These are phyloP conservation scores for Austroboletus novae-zelandiae DNA, from an alignment of 1,284 basidiomycete genomes.

Conservation along the genomic window DNA sequence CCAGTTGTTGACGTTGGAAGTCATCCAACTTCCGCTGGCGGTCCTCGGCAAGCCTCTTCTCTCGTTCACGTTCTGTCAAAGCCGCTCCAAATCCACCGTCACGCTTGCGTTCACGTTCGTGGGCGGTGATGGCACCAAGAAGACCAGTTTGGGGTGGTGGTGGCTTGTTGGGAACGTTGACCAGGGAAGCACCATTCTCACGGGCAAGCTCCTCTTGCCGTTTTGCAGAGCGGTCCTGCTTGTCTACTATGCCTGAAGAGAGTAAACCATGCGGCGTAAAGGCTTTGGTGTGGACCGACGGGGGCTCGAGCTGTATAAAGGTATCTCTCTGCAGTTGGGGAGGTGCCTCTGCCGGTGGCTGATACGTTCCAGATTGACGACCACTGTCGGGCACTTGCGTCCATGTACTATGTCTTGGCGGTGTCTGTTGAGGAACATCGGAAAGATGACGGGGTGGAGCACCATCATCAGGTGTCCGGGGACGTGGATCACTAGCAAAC, in stretches of 20 bases:
- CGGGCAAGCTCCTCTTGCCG: slow-evolving; percentile 91
- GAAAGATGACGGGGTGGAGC: slow-evolving; percentile 47
- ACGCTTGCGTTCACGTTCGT: slow-evolving; percentile 91
- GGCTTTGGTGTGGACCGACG: slow-evolving; percentile 76
- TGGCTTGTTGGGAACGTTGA: slow-evolving; percentile 93
- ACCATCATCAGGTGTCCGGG: slow-evolving; percentile 40
- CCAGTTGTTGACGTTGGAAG: slow-evolving; percentile 83
- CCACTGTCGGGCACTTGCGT: slow-evolving; percentile 81
- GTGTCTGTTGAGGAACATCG: slow-evolving; percentile 45
- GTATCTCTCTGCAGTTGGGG: slow-evolving; percentile 53
- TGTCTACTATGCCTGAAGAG: slow-evolving; percentile 93
- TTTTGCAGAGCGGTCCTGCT: slow-evolving; percentile 93
- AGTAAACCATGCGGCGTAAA: slow-evolving; percentile 94
- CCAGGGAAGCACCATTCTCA: slow-evolving; percentile 84
- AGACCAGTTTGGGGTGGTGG: slow-evolving; percentile 95
- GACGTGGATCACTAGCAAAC: slow-evolving; percentile 45
- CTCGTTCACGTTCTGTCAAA: slow-evolving; percentile 92
- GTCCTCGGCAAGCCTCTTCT: slow-evolving; percentile 87
- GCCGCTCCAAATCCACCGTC: slow-evolving; percentile 94
- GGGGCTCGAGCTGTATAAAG: slow-evolving; percentile 80
- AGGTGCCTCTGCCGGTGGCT: slow-evolving; percentile 33
- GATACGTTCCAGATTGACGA: slow-evolving; percentile 42
- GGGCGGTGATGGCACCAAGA: slow-evolving; percentile 92
- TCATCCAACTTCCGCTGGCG: slow-evolving; percentile 91
- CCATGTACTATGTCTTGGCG: slow-evolving; percentile 74